phyloP scores from a whole-genome alignment of 805 yeast genomes.

The Dipodascus geniculatus region DNA sequence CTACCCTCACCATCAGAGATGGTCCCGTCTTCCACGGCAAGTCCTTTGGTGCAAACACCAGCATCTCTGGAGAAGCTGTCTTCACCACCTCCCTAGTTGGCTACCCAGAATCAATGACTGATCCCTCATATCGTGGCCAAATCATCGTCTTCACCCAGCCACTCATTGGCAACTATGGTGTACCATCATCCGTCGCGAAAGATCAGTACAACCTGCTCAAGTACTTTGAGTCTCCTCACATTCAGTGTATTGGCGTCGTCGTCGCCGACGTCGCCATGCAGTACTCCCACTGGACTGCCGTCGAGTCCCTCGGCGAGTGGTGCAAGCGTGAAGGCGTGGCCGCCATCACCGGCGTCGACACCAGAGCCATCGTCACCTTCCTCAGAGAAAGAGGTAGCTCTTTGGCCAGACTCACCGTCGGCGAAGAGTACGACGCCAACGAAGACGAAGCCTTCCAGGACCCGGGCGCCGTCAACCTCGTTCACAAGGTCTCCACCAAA shows the following conservation, averaged over 20 bases:
- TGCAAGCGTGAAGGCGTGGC: slow-evolving; percentile 94
- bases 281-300: slow-evolving; percentile 99
- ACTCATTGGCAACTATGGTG: slow-evolving; percentile 95
- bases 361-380: slow-evolving; percentile 85
- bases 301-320: slow-evolving; percentile 90
- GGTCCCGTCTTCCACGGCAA: slow-evolving; percentile 90
- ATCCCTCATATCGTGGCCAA: slow-evolving; percentile 96
- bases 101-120: slow-evolving; percentile 98
- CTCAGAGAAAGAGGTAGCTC: slow-evolving; percentile 96
- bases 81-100: slow-evolving; percentile 97
- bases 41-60: slow-evolving; percentile 91
- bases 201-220: slow-evolving; percentile 80
- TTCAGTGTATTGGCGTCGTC: slow-evolving; percentile 92
- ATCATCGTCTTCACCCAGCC: slow-evolving; percentile 96
- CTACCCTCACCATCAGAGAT: slow-evolving; percentile 80
- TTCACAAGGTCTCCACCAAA: slow-evolving; percentile 87
- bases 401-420: slow-evolving; percentile 78
- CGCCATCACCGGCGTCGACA: slow-evolving; percentile 93
- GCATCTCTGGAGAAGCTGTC: slow-evolving; percentile 93
- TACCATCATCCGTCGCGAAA: slow-evolving; percentile 70
- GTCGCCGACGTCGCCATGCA: slow-evolving; percentile 92
- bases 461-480: slow-evolving; percentile 83
- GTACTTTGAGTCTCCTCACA: slow-evolving; percentile 81
- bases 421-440: slow-evolving; percentile 84
- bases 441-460: slow-evolving; percentile 85